These are phyloP conservation scores for Pogostemon cablin DNA, from an alignment of 257 asterid species.

Conservation along the genomic window DNA sequence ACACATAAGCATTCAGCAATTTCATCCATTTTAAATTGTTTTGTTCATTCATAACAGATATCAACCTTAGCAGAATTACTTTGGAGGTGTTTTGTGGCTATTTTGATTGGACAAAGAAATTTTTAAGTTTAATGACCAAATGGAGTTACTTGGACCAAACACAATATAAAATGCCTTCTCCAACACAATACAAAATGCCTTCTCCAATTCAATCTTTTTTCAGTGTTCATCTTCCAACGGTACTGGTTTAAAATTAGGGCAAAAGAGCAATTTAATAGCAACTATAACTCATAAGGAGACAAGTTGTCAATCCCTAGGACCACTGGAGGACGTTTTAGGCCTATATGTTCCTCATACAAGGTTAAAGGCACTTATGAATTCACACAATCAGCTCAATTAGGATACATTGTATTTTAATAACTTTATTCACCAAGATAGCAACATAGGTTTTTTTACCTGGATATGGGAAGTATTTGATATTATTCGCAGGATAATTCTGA, in stretches of 20 bases:
- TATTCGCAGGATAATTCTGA: slow-evolving; percentile 55
- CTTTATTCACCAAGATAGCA: slow-evolving; percentile 16
- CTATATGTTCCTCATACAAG: neutral
- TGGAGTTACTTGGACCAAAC: slow-evolving; percentile 14
- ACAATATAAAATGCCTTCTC: slow-evolving; percentile 3
- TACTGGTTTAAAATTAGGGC: slow-evolving; percentile 1
- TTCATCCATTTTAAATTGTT: slow-evolving; percentile 9
- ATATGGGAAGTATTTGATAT: slow-evolving; percentile 61
- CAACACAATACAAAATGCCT: neutral
- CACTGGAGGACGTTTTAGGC: neutral
- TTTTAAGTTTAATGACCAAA: neutral
- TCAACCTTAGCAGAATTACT: neutral
- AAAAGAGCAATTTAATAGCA: neutral
- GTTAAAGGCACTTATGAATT: no score
- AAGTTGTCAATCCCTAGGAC: neutral
- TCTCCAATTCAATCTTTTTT: no score
- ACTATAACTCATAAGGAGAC: neutral
- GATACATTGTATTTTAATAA: neutral
- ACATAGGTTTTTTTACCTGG: slow-evolving; percentile 51
- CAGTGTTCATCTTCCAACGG: neutral
- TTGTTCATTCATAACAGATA: slow-evolving; percentile 5
- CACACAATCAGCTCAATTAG: slow-evolving; percentile 3
- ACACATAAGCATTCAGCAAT: neutral
- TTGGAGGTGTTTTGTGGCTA: slow-evolving; percentile 5
- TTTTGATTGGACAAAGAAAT: neutral